Conservation (phyloP, 73 alveolate genomes). For the Blepharisma japonicum region DNA sequence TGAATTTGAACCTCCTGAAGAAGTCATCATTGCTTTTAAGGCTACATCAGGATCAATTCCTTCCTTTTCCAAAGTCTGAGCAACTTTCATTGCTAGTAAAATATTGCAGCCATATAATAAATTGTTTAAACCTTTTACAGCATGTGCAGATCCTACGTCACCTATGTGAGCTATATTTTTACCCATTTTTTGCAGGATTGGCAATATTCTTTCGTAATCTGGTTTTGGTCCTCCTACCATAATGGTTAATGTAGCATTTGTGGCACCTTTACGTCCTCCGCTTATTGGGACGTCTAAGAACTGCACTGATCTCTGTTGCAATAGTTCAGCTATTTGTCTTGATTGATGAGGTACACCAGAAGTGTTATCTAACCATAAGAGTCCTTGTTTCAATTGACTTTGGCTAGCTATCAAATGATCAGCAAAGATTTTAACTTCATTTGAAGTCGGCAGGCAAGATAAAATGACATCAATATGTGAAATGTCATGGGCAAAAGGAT, state of each 20-base stretch:
- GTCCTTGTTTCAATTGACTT: background rate
- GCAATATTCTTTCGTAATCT: slow-evolving; percentile 5
- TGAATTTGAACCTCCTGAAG: slow-evolving; percentile 32
- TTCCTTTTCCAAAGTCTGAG: slow-evolving; percentile 3
- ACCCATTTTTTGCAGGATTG: background rate
- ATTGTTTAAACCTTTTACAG: slow-evolving; percentile 32
- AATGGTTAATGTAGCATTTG: slow-evolving; percentile 30
- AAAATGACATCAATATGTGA: slow-evolving; percentile 17
- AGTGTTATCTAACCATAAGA: slow-evolving; percentile 21
- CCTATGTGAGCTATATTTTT: slow-evolving; percentile 24
- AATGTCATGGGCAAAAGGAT: slow-evolving; percentile 27
- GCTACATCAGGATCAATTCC: slow-evolving; percentile 27
- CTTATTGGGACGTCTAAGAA: slow-evolving; percentile 34
- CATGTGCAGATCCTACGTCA: slow-evolving; percentile 39
- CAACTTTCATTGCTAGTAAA: slow-evolving; percentile 29
- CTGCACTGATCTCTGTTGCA: background rate
- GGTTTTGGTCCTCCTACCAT: slow-evolving; percentile 35
- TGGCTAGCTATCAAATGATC: slow-evolving; percentile 3
- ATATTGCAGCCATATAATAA: slow-evolving; percentile 27
- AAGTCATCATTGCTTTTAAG: slow-evolving; percentile 6
- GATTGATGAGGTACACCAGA: slow-evolving; percentile 22
- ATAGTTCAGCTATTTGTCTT: slow-evolving; percentile 14
- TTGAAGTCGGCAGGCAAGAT: slow-evolving; percentile 31
- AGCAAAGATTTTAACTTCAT: slow-evolving; percentile 21
- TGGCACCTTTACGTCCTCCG: slow-evolving; percentile 36